These are phyloP conservation scores for Physcia stellaris DNA, from an alignment of 495 filamentous ascomycete species.

Conservation along the genomic window DNA sequence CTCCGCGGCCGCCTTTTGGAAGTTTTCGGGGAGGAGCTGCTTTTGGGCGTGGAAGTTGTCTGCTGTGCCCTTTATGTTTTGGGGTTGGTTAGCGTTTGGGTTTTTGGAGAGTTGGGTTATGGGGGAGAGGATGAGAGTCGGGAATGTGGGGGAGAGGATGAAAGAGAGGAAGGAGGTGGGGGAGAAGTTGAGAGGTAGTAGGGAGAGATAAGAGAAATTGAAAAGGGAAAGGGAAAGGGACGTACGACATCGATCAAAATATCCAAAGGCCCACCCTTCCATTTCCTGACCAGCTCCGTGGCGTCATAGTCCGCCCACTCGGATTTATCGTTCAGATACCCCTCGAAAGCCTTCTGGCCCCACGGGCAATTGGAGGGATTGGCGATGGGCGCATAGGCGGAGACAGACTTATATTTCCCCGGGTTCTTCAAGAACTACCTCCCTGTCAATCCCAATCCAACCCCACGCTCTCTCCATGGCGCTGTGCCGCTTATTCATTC, in stretches of 20 bases:
- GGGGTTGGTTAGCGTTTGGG: neutral
- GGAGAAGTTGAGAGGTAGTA: neutral
- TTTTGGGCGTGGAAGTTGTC: conserved; percentile 93
- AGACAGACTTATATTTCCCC: conserved; percentile 72
- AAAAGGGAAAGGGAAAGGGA: conserved; percentile 5
- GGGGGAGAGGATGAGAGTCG: too few species aligned
- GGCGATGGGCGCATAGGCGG: conserved; percentile 81
- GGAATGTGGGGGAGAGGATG: neutral
- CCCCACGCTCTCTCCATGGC: too few species aligned
- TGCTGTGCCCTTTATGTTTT: conserved; percentile 49
- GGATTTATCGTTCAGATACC: conserved; percentile 68
- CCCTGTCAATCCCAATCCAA: too few species aligned
- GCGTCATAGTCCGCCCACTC: conserved; percentile 85
- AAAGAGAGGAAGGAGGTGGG: neutral
- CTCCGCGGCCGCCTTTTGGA: conserved; percentile 64
- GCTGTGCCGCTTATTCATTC: too few species aligned
- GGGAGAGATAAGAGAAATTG: neutral
- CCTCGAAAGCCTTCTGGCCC: conserved; percentile 89
- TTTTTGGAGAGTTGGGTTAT: neutral
- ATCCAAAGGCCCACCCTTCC: conserved; percentile 55
- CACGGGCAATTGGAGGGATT: conserved; percentile 81
- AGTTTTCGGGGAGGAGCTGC: conserved; percentile 88
- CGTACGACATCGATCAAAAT: conserved; percentile 69
- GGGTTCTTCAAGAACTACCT: conserved; percentile 71
- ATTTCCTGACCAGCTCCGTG: conserved; percentile 73